Evolutionary conservation across 345 rosid species (phyloP).

Genomic region (Aethionema arabicum): DNA sequence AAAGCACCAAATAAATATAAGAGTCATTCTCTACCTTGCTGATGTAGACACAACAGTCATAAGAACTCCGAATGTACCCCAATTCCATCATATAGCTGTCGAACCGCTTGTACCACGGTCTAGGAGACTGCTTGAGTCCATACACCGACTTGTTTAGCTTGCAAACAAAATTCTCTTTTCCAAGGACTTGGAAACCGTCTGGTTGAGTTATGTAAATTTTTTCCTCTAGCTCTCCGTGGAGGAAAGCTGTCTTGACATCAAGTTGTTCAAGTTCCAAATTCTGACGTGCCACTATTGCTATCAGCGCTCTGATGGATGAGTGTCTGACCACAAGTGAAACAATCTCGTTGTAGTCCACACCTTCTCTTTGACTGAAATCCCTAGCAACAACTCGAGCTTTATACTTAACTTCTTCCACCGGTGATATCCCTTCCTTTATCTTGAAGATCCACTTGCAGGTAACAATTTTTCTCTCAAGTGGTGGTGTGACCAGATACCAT

Average conservation of each 20-base stretch:
- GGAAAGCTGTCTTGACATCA: not conserved
- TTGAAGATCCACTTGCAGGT: too few species aligned
- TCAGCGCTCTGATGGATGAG: not conserved
- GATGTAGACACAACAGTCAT: too few species aligned
- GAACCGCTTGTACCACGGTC: not conserved
- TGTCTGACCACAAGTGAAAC: not conserved
- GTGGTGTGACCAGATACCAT: too few species aligned
- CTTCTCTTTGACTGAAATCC: not conserved
- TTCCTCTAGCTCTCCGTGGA: not conserved
- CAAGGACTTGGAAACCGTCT: not conserved
- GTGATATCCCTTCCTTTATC: not conserved
- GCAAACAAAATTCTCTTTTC: not conserved
- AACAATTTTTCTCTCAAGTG: too few species aligned
- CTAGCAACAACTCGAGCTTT: slow-evolving; percentile 4
- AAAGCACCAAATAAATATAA: not conserved
- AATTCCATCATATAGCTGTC: not conserved
- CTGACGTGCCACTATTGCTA: not conserved
- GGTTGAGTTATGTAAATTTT: too few species aligned
- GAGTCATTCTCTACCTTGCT: not conserved
- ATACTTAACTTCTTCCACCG: not conserved
- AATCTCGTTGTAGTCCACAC: slow-evolving; percentile 9
- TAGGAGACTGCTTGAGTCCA: not conserved
- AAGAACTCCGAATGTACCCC: not conserved
- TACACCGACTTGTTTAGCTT: not conserved
- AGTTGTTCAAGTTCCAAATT: not conserved